Percentiles rank a stretch among this genome's conserved stretches.
Evolutionary conservation across 2,329 filamentous ascomycete species (phyloP).

Genomic region (Aspergillus puulaauensis): DNA sequence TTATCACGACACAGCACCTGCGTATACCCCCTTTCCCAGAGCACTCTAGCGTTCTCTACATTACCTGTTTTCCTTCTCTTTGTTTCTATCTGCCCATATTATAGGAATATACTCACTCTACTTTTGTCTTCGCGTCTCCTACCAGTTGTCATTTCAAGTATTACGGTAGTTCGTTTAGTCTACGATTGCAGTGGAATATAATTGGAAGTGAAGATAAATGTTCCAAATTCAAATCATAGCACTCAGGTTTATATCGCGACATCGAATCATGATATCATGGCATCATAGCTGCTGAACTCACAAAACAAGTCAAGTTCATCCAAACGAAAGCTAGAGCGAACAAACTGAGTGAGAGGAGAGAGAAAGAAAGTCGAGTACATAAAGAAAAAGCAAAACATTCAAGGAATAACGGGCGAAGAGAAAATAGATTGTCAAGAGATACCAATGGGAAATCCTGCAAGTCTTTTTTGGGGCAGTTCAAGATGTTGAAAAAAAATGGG

Average conservation of each 20-base stretch:
- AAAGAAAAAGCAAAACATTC: not conserved
- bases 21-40: constrained; percentile 10
- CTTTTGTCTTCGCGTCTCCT: not conserved
- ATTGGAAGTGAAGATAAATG: not conserved
- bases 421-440: constrained; percentile 6
- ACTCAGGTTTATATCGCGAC: constrained; percentile 8
- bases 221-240: constrained; percentile 8
- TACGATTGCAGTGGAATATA: not conserved
- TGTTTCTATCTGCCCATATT: not conserved
- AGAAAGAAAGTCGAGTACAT: not conserved
- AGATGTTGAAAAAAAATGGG: constrained; percentile 9
- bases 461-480: constrained; percentile 2
- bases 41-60: constrained; percentile 5
- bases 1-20: constrained; percentile 7
- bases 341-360: not conserved
- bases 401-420: constrained; percentile 1
- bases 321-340: not conserved
- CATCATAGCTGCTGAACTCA: constrained; percentile 9
- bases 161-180: not conserved
- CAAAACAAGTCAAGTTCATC: not conserved
- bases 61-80: not conserved
- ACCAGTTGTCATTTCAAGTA: not conserved
- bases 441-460: not conserved
- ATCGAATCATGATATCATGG: constrained; percentile 10
- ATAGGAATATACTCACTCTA: not conserved